Evolutionary conservation across 805 yeast species (phyloP).

Genomic region (Yamadazyma insecticola): DNA sequence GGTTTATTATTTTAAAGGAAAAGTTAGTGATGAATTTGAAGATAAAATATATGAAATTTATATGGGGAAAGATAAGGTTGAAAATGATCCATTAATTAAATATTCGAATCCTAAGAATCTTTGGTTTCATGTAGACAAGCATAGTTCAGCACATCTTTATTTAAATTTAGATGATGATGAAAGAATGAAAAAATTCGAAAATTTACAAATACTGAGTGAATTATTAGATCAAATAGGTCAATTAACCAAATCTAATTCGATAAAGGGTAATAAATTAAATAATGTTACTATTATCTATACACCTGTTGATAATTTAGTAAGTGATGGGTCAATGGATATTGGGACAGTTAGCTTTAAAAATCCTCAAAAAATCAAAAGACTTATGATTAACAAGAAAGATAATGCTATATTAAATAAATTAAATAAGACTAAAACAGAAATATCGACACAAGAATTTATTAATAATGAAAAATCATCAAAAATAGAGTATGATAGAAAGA

Average conservation of each 20-base stretch:
- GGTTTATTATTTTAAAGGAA: conserved; percentile 29
- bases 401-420: conserved; percentile 58
- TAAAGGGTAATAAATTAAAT: conserved; percentile 66
- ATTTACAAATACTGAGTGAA: conserved; percentile 32
- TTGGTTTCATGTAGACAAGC: conserved; percentile 80
- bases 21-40: conserved; percentile 15
- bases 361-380: conserved; percentile 46
- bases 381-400: conserved; percentile 51
- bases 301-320: conserved; percentile 65
- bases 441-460: conserved; percentile 41
- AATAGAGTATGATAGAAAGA: conserved; percentile 30
- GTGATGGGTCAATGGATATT: conserved; percentile 66
- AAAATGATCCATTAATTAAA: conserved; percentile 51
- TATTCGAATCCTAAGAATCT: conserved; percentile 62
- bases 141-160: conserved; percentile 75
- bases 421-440: conserved; percentile 60
- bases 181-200: conserved; percentile 32
- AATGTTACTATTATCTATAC: conserved; percentile 67
- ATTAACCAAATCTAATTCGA: conserved; percentile 71
- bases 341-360: conserved; percentile 77
- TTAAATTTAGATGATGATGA: conserved; percentile 39
- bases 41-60: conserved; percentile 36
- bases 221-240: conserved; percentile 55
- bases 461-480: conserved; percentile 24
- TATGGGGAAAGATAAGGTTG: conserved; percentile 73